A percentile compares a stretch with the other conserved stretches of the same genome.
phyloP scores from a whole-genome alignment of 2,329 filamentous ascomycete species.

The Alternaria postmessia region DNA sequence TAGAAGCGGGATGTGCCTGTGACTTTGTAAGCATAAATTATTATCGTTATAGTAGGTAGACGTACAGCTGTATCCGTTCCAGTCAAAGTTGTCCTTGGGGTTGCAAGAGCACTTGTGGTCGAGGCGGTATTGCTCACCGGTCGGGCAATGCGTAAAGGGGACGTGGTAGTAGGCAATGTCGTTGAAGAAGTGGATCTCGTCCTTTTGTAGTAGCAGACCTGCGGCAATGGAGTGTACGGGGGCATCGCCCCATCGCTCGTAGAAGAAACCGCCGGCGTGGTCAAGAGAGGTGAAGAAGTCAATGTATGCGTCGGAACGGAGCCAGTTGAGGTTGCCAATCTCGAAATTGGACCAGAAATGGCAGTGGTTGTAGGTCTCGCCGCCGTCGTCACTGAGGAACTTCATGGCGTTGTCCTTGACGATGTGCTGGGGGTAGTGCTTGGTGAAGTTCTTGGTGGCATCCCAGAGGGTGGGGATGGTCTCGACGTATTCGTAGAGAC shows the following conservation, averaged over 20 bases:
- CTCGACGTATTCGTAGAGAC: conserved; percentile 94
- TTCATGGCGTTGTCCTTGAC: conserved; percentile 83
- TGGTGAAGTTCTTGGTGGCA: conserved; percentile 92
- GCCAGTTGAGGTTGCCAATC: conserved; percentile 91
- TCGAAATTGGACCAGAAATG: conserved; percentile 99
- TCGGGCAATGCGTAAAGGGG: conserved; percentile 97
- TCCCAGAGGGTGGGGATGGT: conserved; percentile 97
- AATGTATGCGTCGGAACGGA: conserved; percentile 85
- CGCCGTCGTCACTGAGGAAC: conserved; percentile 90
- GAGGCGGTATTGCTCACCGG: conserved; percentile 81
- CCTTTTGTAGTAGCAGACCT: conserved; percentile 83
- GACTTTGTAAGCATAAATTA: conserved; percentile 19
- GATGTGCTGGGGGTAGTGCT: conserved; percentile 88
- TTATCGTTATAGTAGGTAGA: conserved; percentile 19
- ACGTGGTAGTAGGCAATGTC: conserved; percentile 99
- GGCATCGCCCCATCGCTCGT: conserved; percentile 97
- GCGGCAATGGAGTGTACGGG: conserved; percentile 98
- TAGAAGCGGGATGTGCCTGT: conserved; percentile 88
- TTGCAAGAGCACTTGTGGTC: conserved; percentile 95
- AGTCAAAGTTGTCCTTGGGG: conserved; percentile 97
- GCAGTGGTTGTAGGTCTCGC: conserved; percentile 94
- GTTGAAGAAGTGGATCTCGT: conserved; percentile 98
- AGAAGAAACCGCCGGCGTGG: conserved; percentile 95
- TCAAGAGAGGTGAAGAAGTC: conserved; percentile 93
- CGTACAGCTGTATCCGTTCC: conserved; percentile 98